Percentiles rank a stretch among this genome's conserved stretches.
Conservation (phyloP, 768 basidiomycete species). For the Phanerodontia chrysosporium region DNA sequence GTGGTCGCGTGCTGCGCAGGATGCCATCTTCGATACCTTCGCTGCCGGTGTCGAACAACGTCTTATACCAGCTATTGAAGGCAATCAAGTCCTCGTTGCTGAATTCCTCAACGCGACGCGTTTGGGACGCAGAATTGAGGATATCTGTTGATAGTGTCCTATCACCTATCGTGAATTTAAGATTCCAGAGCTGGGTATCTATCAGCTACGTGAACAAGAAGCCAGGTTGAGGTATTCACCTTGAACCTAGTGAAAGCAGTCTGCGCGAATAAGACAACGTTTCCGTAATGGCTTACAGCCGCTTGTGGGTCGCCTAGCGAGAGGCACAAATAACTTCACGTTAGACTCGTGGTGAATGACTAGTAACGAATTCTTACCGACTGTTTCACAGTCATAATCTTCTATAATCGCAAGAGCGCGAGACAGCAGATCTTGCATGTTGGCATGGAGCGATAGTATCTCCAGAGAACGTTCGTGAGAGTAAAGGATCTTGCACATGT, state of each 20-base stretch:
- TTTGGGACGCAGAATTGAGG: slow-evolving; percentile 43
- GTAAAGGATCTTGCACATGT: slow-evolving; percentile 65
- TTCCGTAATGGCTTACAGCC: slow-evolving; percentile 71
- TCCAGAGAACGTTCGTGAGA: slow-evolving; percentile 58
- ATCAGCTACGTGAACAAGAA: too few relatives aligned
- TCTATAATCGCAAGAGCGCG: slow-evolving; percentile 60
- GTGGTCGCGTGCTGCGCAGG: slow-evolving; percentile 55
- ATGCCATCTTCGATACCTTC: slow-evolving; percentile 85
- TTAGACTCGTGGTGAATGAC: not conserved
- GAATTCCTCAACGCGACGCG: slow-evolving; percentile 35
- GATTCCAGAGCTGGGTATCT: slow-evolving; percentile 45
- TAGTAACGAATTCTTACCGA: slow-evolving; percentile 61
- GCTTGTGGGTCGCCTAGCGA: slow-evolving; percentile 75
- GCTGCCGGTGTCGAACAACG: slow-evolving; percentile 68
- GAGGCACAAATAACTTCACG: not conserved
- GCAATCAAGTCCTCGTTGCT: slow-evolving; percentile 21
- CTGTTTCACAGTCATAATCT: slow-evolving; percentile 75
- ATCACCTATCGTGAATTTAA: slow-evolving; percentile 41
- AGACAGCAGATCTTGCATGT: slow-evolving; percentile 60
- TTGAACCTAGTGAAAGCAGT: slow-evolving; percentile 61
- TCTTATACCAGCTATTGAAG: slow-evolving; percentile 62
- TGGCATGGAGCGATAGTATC: slow-evolving; percentile 63
- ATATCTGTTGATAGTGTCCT: slow-evolving; percentile 46
- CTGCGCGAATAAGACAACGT: slow-evolving; percentile 75
- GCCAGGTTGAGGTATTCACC: slow-evolving; percentile 30